These are phyloP conservation scores for Camillea tinctor DNA, from an alignment of 2,329 filamentous ascomycete genomes.

Conservation along the genomic window DNA sequence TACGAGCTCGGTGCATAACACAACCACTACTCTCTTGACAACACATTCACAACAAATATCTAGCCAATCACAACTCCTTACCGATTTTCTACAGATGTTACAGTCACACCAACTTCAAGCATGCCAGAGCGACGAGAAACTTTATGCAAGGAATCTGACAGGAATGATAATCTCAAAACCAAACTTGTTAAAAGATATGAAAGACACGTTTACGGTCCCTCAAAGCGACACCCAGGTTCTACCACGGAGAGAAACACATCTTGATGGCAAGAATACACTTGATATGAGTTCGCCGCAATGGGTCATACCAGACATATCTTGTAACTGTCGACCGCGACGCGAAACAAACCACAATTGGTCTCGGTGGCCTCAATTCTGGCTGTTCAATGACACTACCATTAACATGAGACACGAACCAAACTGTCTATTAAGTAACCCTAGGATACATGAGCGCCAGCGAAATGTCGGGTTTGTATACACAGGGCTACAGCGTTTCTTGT, in stretches of 20 bases:
- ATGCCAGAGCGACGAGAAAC: neutral
- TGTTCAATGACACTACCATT: no score
- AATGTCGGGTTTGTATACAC: neutral
- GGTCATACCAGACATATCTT: no score
- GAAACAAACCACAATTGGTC: no score
- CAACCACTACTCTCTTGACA: no score
- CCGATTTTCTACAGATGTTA: neutral
- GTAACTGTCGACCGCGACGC: no score
- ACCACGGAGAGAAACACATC: neutral
- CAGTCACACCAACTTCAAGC: neutral
- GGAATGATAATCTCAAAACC: conserved; percentile 3
- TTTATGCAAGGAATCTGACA: neutral
- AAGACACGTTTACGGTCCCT: neutral
- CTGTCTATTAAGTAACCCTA: neutral
- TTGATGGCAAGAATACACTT: neutral
- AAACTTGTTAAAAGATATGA: conserved; percentile 1
- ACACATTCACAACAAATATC: no score
- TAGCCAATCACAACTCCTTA: no score
- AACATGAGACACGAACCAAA: conserved; percentile 3
- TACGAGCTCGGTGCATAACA: no score
- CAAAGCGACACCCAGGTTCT: neutral
- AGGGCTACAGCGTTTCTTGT: conserved; percentile 7
- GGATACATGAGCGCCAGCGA: neutral
- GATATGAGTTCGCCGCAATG: no score
- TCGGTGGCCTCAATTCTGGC: no score